phyloP scores from a whole-genome alignment of 1,139 yeast species.

The Yamadazyma dendronema region DNA sequence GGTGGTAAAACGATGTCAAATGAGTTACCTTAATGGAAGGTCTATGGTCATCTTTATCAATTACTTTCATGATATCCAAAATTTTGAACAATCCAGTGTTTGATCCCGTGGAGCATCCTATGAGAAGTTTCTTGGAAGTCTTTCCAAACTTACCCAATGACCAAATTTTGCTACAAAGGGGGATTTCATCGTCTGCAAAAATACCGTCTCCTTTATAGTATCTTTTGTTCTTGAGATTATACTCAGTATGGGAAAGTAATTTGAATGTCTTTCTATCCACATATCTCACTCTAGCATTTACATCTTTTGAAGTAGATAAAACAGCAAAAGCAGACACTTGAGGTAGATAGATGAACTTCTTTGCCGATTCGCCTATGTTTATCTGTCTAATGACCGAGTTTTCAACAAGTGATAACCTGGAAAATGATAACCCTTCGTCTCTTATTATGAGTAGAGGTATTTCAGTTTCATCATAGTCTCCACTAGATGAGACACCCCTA shows the following conservation, averaged over 20 bases:
- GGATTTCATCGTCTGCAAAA: slow-evolving; percentile 34
- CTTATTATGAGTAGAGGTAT: slow-evolving; percentile 27
- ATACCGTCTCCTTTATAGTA: slow-evolving; percentile 18
- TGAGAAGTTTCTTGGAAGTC: slow-evolving; percentile 36
- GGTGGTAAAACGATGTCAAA: slow-evolving; percentile 36
- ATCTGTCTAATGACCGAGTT: slow-evolving; percentile 32
- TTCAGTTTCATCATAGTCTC: slow-evolving; percentile 14
- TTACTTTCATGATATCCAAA: slow-evolving; percentile 32
- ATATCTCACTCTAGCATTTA: slow-evolving; percentile 27
- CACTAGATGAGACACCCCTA: neutral
- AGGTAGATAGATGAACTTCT: slow-evolving; percentile 31
- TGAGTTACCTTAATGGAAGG: slow-evolving; percentile 27
- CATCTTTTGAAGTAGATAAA: slow-evolving; percentile 31
- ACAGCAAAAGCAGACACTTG: slow-evolving; percentile 38
- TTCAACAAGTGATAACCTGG: slow-evolving; percentile 27
- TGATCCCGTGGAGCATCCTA: slow-evolving; percentile 33
- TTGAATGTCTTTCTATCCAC: slow-evolving; percentile 33
- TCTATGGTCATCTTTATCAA: slow-evolving; percentile 18
- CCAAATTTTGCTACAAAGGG: slow-evolving; percentile 29
- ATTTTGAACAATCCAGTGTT: slow-evolving; percentile 39
- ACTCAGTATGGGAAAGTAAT: slow-evolving; percentile 21
- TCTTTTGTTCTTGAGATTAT: slow-evolving; percentile 18
- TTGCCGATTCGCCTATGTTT: slow-evolving; percentile 37
- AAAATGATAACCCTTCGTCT: slow-evolving; percentile 49
- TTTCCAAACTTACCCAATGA: slow-evolving; percentile 30